These are phyloP conservation scores for Biscutella laevigata DNA, from an alignment of 441 rosid genomes.

Conservation along the genomic window DNA sequence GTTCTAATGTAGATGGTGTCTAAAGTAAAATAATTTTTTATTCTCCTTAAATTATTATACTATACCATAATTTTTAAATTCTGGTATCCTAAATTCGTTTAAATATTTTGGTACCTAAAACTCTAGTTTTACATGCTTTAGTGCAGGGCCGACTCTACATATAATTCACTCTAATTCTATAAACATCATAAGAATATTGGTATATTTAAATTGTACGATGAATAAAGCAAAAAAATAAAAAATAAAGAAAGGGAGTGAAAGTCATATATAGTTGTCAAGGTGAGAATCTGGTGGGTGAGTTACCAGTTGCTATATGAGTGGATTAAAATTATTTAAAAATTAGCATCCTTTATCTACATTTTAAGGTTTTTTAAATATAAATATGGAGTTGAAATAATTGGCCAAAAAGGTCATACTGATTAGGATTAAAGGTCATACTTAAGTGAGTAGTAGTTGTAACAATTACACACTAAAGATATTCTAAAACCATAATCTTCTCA, in stretches of 20 bases:
- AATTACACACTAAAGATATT: slow-evolving; percentile 21
- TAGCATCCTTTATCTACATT: background rate
- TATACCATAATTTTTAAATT: too few relatives aligned
- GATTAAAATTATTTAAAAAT: background rate
- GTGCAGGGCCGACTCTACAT: too few relatives aligned
- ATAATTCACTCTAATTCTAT: too few relatives aligned
- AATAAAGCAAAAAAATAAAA: too few relatives aligned
- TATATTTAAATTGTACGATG: too few relatives aligned
- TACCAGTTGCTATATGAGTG: background rate
- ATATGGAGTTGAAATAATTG: slow-evolving; percentile 11
- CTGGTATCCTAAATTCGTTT: too few relatives aligned
- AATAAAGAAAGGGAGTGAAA: background rate
- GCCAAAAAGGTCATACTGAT: slow-evolving; percentile 19
- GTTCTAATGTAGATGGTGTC: too few relatives aligned
- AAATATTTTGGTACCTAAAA: too few relatives aligned
- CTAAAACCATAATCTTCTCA: slow-evolving; percentile 1
- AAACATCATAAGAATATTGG: too few relatives aligned
- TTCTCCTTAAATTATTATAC: too few relatives aligned
- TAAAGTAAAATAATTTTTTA: too few relatives aligned
- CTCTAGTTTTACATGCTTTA: too few relatives aligned
- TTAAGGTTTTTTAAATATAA: background rate
- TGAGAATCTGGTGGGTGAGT: background rate
- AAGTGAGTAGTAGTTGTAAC: slow-evolving; percentile 27
- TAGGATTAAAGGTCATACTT: slow-evolving; percentile 5
- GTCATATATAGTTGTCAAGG: slow-evolving; percentile 11